Conservation (phyloP, 78 protist species). For the Chrysochromulina tobinii region DNA sequence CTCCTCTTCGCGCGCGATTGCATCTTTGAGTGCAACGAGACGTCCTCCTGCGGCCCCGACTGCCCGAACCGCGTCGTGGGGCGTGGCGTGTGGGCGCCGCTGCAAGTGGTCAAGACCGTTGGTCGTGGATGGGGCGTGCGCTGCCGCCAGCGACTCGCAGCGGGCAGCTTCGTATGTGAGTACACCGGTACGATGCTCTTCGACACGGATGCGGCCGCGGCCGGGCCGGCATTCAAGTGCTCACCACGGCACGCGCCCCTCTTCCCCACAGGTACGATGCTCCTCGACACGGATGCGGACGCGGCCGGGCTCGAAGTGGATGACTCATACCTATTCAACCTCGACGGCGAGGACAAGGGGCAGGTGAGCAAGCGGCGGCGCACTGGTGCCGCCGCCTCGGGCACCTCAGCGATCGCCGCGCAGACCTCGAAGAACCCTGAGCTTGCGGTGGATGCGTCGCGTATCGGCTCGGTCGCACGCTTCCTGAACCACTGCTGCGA, state of each 20-base stretch:
- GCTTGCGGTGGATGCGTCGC: neutral
- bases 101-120: constrained; percentile 51
- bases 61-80: constrained; percentile 21
- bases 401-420: neutral
- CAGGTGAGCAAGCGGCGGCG: neutral
- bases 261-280: too few species aligned
- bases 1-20: neutral
- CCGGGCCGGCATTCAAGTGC: too few species aligned
- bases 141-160: constrained; percentile 27
- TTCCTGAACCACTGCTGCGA: constrained; percentile 73
- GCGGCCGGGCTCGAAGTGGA: too few species aligned
- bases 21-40: neutral
- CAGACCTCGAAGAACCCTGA: neutral
- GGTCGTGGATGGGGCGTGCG: constrained; percentile 71
- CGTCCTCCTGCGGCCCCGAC: neutral
- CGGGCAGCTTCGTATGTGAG: constrained; percentile 63
- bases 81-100: neutral
- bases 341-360: constrained; percentile 14
- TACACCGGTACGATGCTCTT: constrained; percentile 59
- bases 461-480: constrained; percentile 41
- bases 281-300: neutral
- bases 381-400: neutral
- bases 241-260: too few species aligned
- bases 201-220: neutral
- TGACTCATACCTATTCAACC: neutral